phyloP scores from a whole-genome alignment of 2,329 filamentous ascomycete species.

The Cladorrhinum sp. region DNA sequence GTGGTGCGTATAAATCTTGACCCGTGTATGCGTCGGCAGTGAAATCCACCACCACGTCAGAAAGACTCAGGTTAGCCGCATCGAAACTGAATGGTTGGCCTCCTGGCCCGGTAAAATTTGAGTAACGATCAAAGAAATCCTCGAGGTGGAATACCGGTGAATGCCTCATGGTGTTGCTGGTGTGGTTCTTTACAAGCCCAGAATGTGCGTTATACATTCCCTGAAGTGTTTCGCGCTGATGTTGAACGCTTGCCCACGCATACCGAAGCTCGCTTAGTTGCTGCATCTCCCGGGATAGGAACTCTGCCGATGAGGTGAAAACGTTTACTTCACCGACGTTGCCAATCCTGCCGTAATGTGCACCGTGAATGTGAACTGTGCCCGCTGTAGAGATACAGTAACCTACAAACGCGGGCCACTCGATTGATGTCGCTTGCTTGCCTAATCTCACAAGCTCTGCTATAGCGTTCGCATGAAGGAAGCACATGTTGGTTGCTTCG shows the following conservation, averaged over 20 bases:
- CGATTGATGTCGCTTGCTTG: conserved; percentile 68
- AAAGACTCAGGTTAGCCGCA: conserved; percentile 68
- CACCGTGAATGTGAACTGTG: conserved; percentile 83
- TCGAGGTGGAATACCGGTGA: conserved; percentile 79
- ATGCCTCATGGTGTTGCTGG: conserved; percentile 67
- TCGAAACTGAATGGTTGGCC: conserved; percentile 65
- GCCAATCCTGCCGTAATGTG: conserved; percentile 65
- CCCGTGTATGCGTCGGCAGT: conserved; percentile 53
- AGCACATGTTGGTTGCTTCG: conserved; percentile 84
- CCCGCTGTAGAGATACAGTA: conserved; percentile 85
- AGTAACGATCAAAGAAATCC: conserved; percentile 82
- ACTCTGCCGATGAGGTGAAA: conserved; percentile 62
- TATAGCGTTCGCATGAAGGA: conserved; percentile 81
- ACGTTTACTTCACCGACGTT: conserved; percentile 54
- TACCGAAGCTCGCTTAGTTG: conserved; percentile 72
- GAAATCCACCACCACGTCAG: conserved; percentile 62
- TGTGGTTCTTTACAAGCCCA: conserved; percentile 71
- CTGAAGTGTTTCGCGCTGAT: conserved; percentile 76
- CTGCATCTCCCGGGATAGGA: conserved; percentile 74
- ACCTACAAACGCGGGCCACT: conserved; percentile 83
- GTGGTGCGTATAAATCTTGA: conserved; percentile 47
- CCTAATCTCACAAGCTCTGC: conserved; percentile 78
- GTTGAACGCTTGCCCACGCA: conserved; percentile 73
- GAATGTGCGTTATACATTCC: conserved; percentile 74
- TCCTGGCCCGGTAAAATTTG: conserved; percentile 53